phyloP scores from a whole-genome alignment of 2,329 filamentous ascomycete genomes.

The Fusarium papillatum region DNA sequence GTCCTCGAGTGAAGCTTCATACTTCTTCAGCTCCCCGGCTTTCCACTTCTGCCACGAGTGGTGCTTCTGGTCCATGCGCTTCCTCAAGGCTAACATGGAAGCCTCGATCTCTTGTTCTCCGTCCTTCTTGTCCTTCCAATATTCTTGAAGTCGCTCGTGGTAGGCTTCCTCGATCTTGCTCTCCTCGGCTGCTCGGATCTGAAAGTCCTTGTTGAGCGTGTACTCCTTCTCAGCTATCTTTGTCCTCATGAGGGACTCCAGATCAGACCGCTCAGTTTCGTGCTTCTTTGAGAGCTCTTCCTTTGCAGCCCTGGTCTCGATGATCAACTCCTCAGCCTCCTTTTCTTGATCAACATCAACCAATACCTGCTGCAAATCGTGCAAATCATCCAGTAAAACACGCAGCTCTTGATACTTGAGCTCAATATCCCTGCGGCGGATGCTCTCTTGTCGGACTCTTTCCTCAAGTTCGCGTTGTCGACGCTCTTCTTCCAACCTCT shows the following conservation, averaged over 20 bases:
- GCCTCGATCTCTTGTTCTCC: slow-evolving; percentile 48
- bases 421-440: slow-evolving; percentile 55
- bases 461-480: slow-evolving; percentile 54
- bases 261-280: slow-evolving; percentile 46
- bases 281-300: slow-evolving; percentile 51
- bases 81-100: slow-evolving; percentile 52
- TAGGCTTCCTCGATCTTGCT: slow-evolving; percentile 60
- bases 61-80: slow-evolving; percentile 57
- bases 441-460: slow-evolving; percentile 54
- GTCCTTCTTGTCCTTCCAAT: slow-evolving; percentile 53
- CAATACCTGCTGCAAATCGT: slow-evolving; percentile 56
- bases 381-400: slow-evolving; percentile 52
- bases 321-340: slow-evolving; percentile 46
- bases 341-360: slow-evolving; percentile 55
- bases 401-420: slow-evolving; percentile 55
- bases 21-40: slow-evolving; percentile 54
- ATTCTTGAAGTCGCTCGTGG: slow-evolving; percentile 51
- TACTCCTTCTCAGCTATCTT: slow-evolving; percentile 52
- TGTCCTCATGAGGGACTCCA: slow-evolving; percentile 41
- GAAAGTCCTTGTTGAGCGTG: slow-evolving; percentile 56
- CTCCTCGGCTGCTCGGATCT: slow-evolving; percentile 56
- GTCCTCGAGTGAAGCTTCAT: slow-evolving; percentile 53
- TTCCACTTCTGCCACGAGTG: slow-evolving; percentile 57
- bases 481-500: slow-evolving; percentile 52
- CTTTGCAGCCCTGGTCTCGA: slow-evolving; percentile 40